These are phyloP conservation scores for Lactarius tabidus DNA, from an alignment of 768 basidiomycete genomes.

Conservation along the genomic window DNA sequence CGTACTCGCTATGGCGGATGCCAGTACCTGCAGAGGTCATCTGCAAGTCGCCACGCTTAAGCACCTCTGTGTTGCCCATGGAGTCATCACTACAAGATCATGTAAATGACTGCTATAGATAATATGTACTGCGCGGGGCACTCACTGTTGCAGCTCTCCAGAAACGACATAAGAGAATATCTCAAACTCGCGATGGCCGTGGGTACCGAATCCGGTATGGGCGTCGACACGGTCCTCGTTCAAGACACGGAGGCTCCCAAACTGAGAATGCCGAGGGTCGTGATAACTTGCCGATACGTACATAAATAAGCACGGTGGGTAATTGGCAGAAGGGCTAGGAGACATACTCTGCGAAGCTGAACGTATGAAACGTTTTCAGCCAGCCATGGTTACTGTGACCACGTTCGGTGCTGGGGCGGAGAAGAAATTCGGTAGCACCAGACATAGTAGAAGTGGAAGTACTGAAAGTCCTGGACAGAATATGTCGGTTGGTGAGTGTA, in stretches of 20 bases:
- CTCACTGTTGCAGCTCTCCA: conserved; percentile 79
- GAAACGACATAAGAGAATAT: conserved; percentile 86
- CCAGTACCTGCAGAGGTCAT: conserved; percentile 91
- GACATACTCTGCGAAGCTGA: conserved; percentile 60
- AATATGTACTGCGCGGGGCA: conserved; percentile 5
- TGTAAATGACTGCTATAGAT: not conserved
- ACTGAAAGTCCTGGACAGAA: not conserved
- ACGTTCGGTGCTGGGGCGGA: conserved; percentile 39
- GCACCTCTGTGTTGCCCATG: conserved; percentile 85
- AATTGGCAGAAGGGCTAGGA: not conserved
- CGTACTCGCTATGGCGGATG: conserved; percentile 76
- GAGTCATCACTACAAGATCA: conserved; percentile 64
- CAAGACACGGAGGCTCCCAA: conserved; percentile 78
- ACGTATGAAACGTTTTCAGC: conserved; percentile 65
- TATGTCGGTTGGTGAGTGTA: not conserved
- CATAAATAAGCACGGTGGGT: not conserved
- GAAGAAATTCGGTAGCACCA: conserved; percentile 29
- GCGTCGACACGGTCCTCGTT: conserved; percentile 87
- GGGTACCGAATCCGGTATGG: conserved; percentile 78
- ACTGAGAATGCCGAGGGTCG: conserved; percentile 31
- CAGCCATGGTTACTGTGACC: conserved; percentile 53
- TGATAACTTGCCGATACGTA: conserved; percentile 9
- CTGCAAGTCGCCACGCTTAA: conserved; percentile 86
- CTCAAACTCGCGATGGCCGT: conserved; percentile 81
- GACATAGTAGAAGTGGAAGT: conserved; percentile 4